Percentiles rank a stretch among this genome's conserved stretches.
Evolutionary conservation across 805 yeast genomes (phyloP).

Genomic region (Kodamaea neixiangensis): DNA sequence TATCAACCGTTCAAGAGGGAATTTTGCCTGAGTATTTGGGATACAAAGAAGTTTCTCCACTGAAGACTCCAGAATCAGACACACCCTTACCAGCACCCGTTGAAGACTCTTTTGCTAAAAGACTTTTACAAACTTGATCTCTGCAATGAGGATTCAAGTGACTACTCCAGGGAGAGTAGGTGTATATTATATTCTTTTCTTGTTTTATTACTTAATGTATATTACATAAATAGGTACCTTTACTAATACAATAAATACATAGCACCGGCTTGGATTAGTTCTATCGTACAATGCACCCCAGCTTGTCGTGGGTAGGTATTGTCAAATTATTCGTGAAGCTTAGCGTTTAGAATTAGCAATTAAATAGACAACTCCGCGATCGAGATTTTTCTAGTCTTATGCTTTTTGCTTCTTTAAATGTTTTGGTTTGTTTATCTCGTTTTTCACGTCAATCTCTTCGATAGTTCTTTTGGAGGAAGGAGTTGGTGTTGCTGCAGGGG

Average conservation of each 20-base stretch:
- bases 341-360: neutral
- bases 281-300: constrained; percentile 1
- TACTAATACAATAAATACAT: constrained; percentile 1
- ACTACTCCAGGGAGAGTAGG: neutral
- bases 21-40: constrained; percentile 36
- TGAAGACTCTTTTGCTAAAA: neutral
- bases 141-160: neutral
- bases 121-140: neutral
- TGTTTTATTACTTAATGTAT: constrained; percentile 9
- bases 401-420: neutral
- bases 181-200: neutral
- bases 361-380: neutral
- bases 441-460: neutral
- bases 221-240: constrained; percentile 8
- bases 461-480: neutral
- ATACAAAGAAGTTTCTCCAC: neutral
- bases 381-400: neutral
- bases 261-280: neutral
- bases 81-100: neutral
- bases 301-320: neutral
- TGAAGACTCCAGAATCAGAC: neutral
- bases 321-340: neutral
- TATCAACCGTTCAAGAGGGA: constrained; percentile 61
- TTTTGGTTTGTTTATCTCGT: neutral
- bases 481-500: neutral